A percentile compares a stretch with the other conserved stretches of the same genome.
Evolutionary conservation across 768 basidiomycete species (phyloP).

Genomic region (Trametes elegans): DNA sequence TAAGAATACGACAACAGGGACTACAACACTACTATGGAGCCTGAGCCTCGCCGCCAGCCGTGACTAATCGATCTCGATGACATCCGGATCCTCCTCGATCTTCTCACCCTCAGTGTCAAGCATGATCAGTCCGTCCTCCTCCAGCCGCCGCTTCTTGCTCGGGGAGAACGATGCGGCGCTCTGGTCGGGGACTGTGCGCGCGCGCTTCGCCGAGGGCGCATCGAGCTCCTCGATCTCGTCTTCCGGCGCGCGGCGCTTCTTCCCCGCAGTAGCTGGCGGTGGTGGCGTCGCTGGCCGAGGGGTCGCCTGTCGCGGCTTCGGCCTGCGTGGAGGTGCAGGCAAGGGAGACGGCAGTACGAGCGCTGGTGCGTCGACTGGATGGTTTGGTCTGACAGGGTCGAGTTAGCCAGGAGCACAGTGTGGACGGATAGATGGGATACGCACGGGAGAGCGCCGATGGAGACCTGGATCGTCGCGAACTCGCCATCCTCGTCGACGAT

Average conservation of each 20-base stretch:
- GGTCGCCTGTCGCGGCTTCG: constrained; percentile 34
- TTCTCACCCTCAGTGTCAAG: constrained; percentile 57
- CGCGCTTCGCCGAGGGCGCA: constrained; percentile 57
- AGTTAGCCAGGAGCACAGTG: not conserved
- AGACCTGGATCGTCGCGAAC: constrained; percentile 68
- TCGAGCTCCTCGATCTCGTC: constrained; percentile 38
- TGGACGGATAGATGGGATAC: constrained; percentile 30
- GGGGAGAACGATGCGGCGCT: constrained; percentile 42
- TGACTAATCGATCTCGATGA: constrained; percentile 54
- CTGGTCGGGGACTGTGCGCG: constrained; percentile 30
- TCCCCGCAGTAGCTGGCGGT: constrained; percentile 34
- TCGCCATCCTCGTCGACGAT: constrained; percentile 88
- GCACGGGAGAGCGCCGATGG: constrained; percentile 67
- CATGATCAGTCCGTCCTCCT: constrained; percentile 73
- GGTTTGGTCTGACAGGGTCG: constrained; percentile 44
- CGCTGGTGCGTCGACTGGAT: constrained; percentile 47
- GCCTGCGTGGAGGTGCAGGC: constrained; percentile 50
- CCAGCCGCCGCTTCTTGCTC: constrained; percentile 61
- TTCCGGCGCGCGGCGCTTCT: constrained; percentile 59
- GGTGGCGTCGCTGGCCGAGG: constrained; percentile 44
- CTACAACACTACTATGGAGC: too few relatives aligned
- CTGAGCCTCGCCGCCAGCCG: not conserved
- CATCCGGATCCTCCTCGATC: constrained; percentile 47
- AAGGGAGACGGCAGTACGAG: constrained; percentile 66
- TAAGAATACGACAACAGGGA: constrained; percentile 11